phyloP scores from a whole-genome alignment of 1,284 basidiomycete genomes.

The Apiotrichum sp. region DNA sequence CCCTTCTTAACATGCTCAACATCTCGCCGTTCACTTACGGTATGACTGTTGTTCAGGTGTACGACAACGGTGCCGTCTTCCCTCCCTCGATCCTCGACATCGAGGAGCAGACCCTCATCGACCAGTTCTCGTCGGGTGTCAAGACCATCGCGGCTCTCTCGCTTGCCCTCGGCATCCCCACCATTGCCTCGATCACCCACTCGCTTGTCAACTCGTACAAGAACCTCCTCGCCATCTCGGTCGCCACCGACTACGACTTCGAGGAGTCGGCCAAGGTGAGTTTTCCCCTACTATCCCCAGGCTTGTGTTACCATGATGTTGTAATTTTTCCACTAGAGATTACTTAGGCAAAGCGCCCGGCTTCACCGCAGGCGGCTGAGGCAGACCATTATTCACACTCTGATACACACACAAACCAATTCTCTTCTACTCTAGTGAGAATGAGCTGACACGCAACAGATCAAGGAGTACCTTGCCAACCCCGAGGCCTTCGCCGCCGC shows the following conservation, averaged over 20 bases:
- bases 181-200: constrained; percentile 87
- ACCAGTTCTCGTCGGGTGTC: constrained; percentile 85
- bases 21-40: constrained; percentile 98
- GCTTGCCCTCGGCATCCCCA: constrained; percentile 91
- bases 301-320: constrained; percentile 18
- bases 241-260: constrained; percentile 92
- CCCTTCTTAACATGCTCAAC: constrained; percentile 98
- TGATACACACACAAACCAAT: constrained; percentile 14
- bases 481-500: constrained; percentile 88
- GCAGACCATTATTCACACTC: constrained; percentile 35
- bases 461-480: constrained; percentile 95
- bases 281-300: constrained; percentile 8
- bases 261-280: constrained; percentile 86
- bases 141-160: constrained; percentile 96
- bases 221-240: constrained; percentile 85
- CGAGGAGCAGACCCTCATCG: constrained; percentile 81
- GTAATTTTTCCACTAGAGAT: constrained; percentile 44
- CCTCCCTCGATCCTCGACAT: constrained; percentile 87
- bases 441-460: constrained; percentile 50
- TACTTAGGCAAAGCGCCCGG: constrained; percentile 49
- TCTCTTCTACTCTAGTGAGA: not conserved
- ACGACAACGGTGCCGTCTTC: constrained; percentile 86
- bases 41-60: constrained; percentile 93
- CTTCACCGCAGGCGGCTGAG: constrained; percentile 32
- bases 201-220: constrained; percentile 98